Percentiles rank a stretch among this genome's conserved stretches.
Evolutionary conservation across 73 alveolate genomes (phyloP).

Genomic region (Symbiodinium pilosum): DNA sequence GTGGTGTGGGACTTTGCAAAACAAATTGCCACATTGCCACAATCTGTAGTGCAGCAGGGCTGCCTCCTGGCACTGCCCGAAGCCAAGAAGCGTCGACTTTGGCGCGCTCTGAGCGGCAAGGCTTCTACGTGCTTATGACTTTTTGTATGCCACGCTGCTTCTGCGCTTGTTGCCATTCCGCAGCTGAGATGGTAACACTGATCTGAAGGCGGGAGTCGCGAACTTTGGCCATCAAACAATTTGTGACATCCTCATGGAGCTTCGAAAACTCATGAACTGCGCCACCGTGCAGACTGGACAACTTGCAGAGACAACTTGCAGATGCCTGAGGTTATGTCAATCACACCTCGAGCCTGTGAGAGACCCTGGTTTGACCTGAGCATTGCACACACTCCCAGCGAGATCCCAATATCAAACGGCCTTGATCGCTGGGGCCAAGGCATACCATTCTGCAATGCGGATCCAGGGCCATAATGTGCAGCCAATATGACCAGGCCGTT

Average conservation of each 20-base stretch:
- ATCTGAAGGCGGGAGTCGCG: conserved; percentile 51
- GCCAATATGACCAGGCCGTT: conserved; percentile 65
- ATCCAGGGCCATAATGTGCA: conserved; percentile 39
- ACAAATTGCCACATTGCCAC: not conserved
- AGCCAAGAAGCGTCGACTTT: conserved; percentile 75
- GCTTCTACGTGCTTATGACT: not conserved
- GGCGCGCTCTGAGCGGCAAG: conserved; percentile 35
- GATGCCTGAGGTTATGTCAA: not conserved
- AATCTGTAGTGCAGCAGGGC: not conserved
- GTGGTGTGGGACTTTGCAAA: not conserved
- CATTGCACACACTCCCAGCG: too few relatives aligned
- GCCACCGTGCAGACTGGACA: not conserved
- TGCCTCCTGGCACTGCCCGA: conserved; percentile 45
- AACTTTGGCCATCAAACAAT: conserved; percentile 72
- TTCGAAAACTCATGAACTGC: too few relatives aligned
- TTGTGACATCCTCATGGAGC: conserved; percentile 38
- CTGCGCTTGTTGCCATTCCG: not conserved
- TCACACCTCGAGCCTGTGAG: not conserved
- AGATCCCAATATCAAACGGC: too few relatives aligned
- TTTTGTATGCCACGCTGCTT: not conserved
- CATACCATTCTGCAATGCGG: not conserved
- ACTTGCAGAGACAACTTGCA: not conserved
- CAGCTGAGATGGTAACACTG: not conserved
- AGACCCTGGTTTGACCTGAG: not conserved
- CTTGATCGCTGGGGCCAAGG: not conserved